Evolutionary conservation across 768 basidiomycete genomes (phyloP).

Genomic region (Tubosaeta brunneosetosa): DNA sequence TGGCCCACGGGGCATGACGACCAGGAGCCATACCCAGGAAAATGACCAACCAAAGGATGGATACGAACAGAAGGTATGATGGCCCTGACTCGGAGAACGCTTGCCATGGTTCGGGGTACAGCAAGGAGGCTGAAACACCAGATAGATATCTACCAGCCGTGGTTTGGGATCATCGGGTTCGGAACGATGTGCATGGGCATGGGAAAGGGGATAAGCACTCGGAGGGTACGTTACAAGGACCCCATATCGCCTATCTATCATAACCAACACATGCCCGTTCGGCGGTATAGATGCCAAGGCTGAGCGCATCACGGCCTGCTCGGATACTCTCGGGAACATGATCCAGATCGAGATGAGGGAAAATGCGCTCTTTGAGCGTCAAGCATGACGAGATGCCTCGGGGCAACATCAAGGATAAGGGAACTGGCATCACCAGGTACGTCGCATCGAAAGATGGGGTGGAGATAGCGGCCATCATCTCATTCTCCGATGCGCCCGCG

Average conservation of each 20-base stretch:
- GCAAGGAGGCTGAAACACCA: neutral
- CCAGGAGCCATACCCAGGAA: too few relatives aligned
- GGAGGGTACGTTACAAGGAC: slow-evolving; percentile 1
- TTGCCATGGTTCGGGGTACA: neutral
- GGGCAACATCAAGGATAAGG: slow-evolving; percentile 23
- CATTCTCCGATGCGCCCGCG: slow-evolving; percentile 21
- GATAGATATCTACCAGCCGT: neutral
- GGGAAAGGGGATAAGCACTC: neutral
- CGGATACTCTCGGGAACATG: slow-evolving; percentile 31
- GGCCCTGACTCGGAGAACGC: neutral
- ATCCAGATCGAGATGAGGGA: slow-evolving; percentile 37
- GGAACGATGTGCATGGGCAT: neutral
- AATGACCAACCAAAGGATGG: too few relatives aligned
- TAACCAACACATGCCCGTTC: slow-evolving; percentile 8
- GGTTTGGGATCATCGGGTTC: too few relatives aligned
- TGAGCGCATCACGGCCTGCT: slow-evolving; percentile 28
- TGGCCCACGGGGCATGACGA: too few relatives aligned
- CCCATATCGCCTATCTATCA: neutral
- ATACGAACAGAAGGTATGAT: neutral
- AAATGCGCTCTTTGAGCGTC: slow-evolving; percentile 22
- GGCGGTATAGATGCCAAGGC: slow-evolving; percentile 31
- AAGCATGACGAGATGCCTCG: slow-evolving; percentile 20
- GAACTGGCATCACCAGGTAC: slow-evolving; percentile 31
- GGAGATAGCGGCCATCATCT: slow-evolving; percentile 16
- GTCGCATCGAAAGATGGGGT: slow-evolving; percentile 3